A percentile compares a stretch with the other conserved stretches of the same genome.
These are phyloP conservation scores for Rhizopogon roseolus DNA, from an alignment of 768 basidiomycete genomes.

Conservation along the genomic window DNA sequence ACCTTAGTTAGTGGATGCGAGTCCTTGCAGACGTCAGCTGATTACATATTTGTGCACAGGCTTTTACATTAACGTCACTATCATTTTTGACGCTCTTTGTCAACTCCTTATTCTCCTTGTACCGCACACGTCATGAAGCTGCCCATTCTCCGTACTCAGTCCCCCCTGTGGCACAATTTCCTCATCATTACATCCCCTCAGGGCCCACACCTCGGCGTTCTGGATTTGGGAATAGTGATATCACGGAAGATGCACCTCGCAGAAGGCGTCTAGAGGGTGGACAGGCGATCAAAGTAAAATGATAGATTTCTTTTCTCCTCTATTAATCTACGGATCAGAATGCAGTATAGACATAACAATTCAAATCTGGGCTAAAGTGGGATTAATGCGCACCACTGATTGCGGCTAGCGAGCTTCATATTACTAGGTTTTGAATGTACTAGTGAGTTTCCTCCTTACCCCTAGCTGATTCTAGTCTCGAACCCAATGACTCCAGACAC, in stretches of 20 bases:
- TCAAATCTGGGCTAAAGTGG: neutral
- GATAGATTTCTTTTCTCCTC: conserved; percentile 13
- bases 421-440: neutral
- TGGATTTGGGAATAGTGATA: conserved; percentile 27
- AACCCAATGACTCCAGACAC: neutral
- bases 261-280: conserved; percentile 55
- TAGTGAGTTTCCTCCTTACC: neutral
- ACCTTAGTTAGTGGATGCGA: conserved; percentile 62
- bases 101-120: conserved; percentile 74
- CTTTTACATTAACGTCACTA: conserved; percentile 71
- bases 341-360: conserved; percentile 19
- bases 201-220: conserved; percentile 44
- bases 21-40: neutral
- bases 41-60: conserved; percentile 31
- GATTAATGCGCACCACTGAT: neutral
- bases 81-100: conserved; percentile 76
- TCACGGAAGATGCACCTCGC: conserved; percentile 39
- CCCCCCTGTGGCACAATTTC: conserved; percentile 36
- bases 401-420: neutral
- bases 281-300: conserved; percentile 50
- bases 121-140: conserved; percentile 62
- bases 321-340: conserved; percentile 15
- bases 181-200: conserved; percentile 48
- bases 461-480: neutral
- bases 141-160: conserved; percentile 36